Evolutionary conservation across 352 stramenopile genomes (phyloP).

Genomic region (Globisporangium camurandrum): DNA sequence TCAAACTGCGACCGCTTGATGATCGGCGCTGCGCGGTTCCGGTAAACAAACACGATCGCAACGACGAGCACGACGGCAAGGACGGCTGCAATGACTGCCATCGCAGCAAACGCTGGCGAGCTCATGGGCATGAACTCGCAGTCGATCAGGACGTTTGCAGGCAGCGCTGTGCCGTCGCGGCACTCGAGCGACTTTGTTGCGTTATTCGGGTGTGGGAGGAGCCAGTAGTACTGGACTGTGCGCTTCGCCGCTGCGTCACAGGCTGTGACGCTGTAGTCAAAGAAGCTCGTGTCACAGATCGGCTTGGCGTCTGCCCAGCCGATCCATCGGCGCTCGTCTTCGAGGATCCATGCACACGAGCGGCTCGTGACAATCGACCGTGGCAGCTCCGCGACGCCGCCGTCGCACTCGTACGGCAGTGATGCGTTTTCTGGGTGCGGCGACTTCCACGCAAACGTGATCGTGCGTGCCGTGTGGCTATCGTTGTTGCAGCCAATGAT

Average conservation of each 20-base stretch:
- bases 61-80: slow-evolving; percentile 4
- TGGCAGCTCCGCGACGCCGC: slow-evolving; percentile 22
- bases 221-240: slow-evolving; percentile 28
- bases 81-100: slow-evolving; percentile 13
- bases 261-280: slow-evolving; percentile 23
- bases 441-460: slow-evolving; percentile 25
- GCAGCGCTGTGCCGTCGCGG: slow-evolving; percentile 17
- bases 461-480: slow-evolving; percentile 6
- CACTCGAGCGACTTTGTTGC: slow-evolving; percentile 25
- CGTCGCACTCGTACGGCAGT: slow-evolving; percentile 32
- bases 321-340: slow-evolving; percentile 18
- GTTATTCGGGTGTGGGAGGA: slow-evolving; percentile 19
- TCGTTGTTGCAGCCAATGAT: slow-evolving; percentile 19
- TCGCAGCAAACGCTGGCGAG: slow-evolving; percentile 6
- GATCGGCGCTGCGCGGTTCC: slow-evolving; percentile 19
- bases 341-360: slow-evolving; percentile 25
- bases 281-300: slow-evolving; percentile 30
- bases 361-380: slow-evolving; percentile 25
- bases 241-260: slow-evolving; percentile 24
- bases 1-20: slow-evolving; percentile 37
- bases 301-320: slow-evolving; percentile 25
- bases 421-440: slow-evolving; percentile 25
- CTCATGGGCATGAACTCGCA: slow-evolving; percentile 31
- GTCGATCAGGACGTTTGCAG: slow-evolving; percentile 11
- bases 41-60: slow-evolving; percentile 18